Percentiles rank a stretch among this genome's conserved stretches.
phyloP scores from a whole-genome alignment of 2,329 filamentous ascomycete species.

The Sporothrix humicola region DNA sequence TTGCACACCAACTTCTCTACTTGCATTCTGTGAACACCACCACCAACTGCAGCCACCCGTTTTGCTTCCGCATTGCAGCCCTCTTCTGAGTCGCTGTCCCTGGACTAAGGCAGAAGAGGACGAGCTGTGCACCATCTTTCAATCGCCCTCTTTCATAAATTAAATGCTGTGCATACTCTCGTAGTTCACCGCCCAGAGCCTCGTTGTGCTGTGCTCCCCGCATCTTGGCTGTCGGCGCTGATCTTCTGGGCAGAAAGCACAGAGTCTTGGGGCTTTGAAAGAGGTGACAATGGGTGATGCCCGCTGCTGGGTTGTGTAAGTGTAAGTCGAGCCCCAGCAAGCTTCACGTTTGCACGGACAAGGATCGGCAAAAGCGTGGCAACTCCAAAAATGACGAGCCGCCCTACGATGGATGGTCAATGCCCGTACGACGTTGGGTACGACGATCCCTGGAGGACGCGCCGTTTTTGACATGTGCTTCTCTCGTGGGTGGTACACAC shows the following conservation, averaged over 20 bases:
- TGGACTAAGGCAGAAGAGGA: background rate
- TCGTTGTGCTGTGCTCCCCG: background rate
- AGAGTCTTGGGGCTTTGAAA: background rate
- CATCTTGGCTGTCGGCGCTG: background rate
- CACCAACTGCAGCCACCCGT: too few relatives aligned
- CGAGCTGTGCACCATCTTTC: background rate
- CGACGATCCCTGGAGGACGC: too few relatives aligned
- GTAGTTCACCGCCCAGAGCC: too few relatives aligned
- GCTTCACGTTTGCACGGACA: background rate
- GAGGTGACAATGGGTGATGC: background rate
- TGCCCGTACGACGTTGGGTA: background rate
- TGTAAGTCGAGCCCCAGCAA: background rate
- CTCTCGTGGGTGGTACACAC: background rate
- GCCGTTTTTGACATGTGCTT: background rate
- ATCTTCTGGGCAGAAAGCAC: background rate
- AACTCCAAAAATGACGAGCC: too few relatives aligned
- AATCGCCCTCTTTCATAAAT: too few relatives aligned
- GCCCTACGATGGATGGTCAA: background rate
- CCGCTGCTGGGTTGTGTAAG: background rate
- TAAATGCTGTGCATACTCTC: too few relatives aligned
- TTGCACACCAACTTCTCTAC: too few relatives aligned
- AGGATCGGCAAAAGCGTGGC: constrained; percentile 2
- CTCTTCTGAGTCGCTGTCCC: too few relatives aligned
- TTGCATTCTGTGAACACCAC: too few relatives aligned
- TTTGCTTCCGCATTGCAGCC: too few relatives aligned